Conservation (phyloP, 2,329 filamentous ascomycete species). For the Chaetomiaceae sp. region DNA sequence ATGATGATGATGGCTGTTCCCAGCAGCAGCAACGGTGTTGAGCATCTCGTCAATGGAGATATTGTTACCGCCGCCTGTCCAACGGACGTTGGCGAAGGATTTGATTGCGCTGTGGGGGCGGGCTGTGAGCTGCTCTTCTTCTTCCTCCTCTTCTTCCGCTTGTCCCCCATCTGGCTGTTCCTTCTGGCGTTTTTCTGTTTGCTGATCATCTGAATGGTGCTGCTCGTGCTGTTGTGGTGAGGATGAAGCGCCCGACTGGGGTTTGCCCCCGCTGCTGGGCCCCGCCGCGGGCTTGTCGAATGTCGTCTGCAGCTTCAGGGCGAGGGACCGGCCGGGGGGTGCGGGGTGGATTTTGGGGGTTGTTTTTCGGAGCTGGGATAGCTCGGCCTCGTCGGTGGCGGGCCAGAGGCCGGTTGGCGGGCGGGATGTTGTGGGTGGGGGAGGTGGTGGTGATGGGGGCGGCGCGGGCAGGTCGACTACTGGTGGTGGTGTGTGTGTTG, state of each 20-base stretch:
- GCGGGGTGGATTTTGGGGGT: slow-evolving; percentile 26
- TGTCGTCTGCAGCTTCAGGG: slow-evolving; percentile 41
- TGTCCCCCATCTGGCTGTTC: neutral
- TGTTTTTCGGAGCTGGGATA: slow-evolving; percentile 18
- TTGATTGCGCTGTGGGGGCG: slow-evolving; percentile 23
- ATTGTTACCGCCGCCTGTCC: neutral
- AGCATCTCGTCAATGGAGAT: slow-evolving; percentile 21
- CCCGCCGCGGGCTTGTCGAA: slow-evolving; percentile 30
- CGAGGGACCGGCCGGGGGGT: slow-evolving; percentile 25
- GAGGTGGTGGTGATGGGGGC: slow-evolving; percentile 13
- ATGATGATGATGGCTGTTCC: slow-evolving; percentile 8
- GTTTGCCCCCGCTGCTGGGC: neutral
- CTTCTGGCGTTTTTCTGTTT: neutral
- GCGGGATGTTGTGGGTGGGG: slow-evolving; percentile 15
- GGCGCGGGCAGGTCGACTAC: slow-evolving; percentile 6
- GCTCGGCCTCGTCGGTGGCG: neutral
- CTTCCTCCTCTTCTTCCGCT: slow-evolving; percentile 14
- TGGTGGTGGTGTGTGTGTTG: neutral
- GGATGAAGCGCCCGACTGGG: too few species aligned
- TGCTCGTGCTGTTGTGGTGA: neutral
- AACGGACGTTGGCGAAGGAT: slow-evolving; percentile 7
- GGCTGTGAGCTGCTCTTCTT: slow-evolving; percentile 25
- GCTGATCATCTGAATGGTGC: neutral
- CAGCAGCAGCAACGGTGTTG: neutral
- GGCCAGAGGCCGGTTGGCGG: neutral